phyloP scores from a whole-genome alignment of 1,139 yeast genomes.

The Geotrichum candidum region DNA sequence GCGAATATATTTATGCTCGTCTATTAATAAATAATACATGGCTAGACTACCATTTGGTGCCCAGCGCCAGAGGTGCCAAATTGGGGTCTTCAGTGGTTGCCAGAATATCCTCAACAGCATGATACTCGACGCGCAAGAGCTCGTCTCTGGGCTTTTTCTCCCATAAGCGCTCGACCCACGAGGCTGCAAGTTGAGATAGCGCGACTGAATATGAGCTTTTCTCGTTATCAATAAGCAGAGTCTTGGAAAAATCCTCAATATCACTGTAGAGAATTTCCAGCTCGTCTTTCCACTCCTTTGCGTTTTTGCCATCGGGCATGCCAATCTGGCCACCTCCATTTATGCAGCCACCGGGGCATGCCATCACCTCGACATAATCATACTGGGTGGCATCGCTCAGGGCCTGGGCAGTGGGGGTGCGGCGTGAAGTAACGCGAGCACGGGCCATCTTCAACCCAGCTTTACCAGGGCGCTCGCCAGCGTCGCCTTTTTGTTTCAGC shows the following conservation, averaged over 20 bases:
- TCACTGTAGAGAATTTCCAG: constrained; percentile 30
- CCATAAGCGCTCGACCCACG: constrained; percentile 14
- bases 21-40: neutral
- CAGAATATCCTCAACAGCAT: constrained; percentile 11
- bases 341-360: constrained; percentile 96
- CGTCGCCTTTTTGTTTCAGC: constrained; percentile 46
- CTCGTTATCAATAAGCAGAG: neutral
- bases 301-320: constrained; percentile 37
- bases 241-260: constrained; percentile 20
- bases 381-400: constrained; percentile 53
- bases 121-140: constrained; percentile 16
- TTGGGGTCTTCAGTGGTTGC: constrained; percentile 4
- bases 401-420: constrained; percentile 15
- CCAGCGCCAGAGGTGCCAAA: constrained; percentile 13
- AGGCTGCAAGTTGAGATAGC: constrained; percentile 5
- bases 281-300: constrained; percentile 34
- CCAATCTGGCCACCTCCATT: constrained; percentile 94
- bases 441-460: constrained; percentile 18
- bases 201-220: neutral
- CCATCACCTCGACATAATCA: constrained; percentile 92
- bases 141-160: neutral
- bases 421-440: constrained; percentile 13
- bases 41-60: constrained; percentile 15
- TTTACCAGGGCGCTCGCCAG: constrained; percentile 22
- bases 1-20: neutral